Evolutionary conservation across 495 filamentous ascomycete genomes (phyloP), one percentile per base, ranked within the genome.

Genomic region (Parathielavia hyrcaniae): DNA sequence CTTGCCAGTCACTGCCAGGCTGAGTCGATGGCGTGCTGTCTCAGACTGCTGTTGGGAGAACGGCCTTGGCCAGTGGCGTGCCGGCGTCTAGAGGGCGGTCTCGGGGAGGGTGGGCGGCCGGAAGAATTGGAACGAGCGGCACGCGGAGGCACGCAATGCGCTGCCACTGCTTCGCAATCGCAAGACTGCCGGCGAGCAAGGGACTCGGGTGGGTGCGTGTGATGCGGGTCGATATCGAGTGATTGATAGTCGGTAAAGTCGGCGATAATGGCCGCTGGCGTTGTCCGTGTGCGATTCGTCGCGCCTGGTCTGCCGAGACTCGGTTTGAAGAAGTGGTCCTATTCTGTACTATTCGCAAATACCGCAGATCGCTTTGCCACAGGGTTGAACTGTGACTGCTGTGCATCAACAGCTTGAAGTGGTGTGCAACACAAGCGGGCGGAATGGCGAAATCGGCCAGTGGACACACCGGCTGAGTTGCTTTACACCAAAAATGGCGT

Each of bases 401-500:
- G n/a, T n/a, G 39, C 30, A 32, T 14, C 23, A 32, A 40, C 20
- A 17, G 7, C 11, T 20, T 36, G n/a, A 20, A 9, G 30, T 52
- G 61, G 53, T 30, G 55, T 67, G 66, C 64, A 69, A 69, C 55
- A 56, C 11, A n/a, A n/a, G 50, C 50, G 46, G 58, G 56, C 56
- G 64, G 47, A 58, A 71, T 71, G 68, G 68, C 67, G 67, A 67
- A 63, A 69, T 69, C 67, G 52, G 40, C 26, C 20, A 44, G 64
- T 62, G 66, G 66, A 58, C n/a, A n/a, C n/a, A n/a, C 54, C 55
- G 45, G 52, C 61, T 67, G 65, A 61, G 66, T 36, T 66, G 61
- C 67, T 69, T 71, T 68, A 45, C 54, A 44, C 67, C 61, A 61
- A 50, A 57, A 68, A 71, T 70, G 61, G 69, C 69, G 69, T 70